These are phyloP conservation scores for Hymenoscyphus linearis DNA, from an alignment of 2,329 filamentous ascomycete genomes.

Conservation along the genomic window DNA sequence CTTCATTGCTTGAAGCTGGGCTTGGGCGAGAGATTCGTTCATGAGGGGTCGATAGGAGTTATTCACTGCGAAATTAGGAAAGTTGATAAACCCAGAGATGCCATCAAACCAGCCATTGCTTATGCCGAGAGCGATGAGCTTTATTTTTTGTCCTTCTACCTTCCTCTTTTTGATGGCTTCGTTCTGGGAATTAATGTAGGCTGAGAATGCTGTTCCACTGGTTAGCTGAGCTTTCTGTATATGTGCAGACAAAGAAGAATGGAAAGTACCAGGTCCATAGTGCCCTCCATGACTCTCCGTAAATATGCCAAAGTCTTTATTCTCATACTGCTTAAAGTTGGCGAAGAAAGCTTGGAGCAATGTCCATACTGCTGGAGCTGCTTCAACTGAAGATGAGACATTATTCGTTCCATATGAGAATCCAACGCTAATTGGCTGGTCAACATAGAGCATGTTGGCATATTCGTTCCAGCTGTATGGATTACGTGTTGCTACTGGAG, in stretches of 20 bases:
- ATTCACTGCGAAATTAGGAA: conserved; percentile 10
- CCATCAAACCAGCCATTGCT: conserved; percentile 42
- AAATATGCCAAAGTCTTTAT: conserved; percentile 48
- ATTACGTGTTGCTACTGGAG: conserved; percentile 36
- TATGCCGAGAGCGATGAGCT: conserved; percentile 29
- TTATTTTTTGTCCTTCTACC: conserved; percentile 28
- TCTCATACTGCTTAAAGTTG: conserved; percentile 55
- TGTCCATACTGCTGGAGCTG: conserved; percentile 45
- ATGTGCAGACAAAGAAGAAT: no score
- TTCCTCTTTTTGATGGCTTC: conserved; percentile 40
- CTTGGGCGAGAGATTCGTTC: conserved; percentile 17
- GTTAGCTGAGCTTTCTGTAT: background rate
- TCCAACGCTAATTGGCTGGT: conserved; percentile 34
- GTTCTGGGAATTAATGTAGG: conserved; percentile 50
- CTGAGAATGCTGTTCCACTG: conserved; percentile 38
- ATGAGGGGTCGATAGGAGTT: conserved; percentile 36
- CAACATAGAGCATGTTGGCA: conserved; percentile 35
- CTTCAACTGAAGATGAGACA: conserved; percentile 39
- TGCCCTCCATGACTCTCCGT: conserved; percentile 48
- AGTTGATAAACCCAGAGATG: conserved; percentile 42
- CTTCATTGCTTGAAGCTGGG: background rate
- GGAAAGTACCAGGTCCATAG: conserved; percentile 40
- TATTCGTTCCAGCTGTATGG: conserved; percentile 33
- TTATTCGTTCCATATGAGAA: conserved; percentile 38
- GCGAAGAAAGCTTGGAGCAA: conserved; percentile 54